Percentiles rank a stretch among this genome's conserved stretches.
Evolutionary conservation across 164 flowering plant species (phyloP).

Genomic region (Vitis riparia): DNA sequence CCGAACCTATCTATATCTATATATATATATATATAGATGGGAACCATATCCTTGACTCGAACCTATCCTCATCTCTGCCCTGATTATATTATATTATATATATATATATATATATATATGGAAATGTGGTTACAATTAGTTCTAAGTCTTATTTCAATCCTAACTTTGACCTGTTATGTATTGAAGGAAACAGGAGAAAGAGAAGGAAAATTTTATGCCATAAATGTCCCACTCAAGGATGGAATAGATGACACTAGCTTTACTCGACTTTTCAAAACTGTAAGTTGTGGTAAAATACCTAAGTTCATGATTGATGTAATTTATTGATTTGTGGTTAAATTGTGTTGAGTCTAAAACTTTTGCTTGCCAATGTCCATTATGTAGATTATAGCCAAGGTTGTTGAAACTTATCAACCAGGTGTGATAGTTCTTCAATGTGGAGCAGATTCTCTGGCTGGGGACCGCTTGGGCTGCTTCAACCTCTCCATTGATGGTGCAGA

Average conservation of each 20-base stretch:
- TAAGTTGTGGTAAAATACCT: constrained; percentile 34
- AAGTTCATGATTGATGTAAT: too few species aligned
- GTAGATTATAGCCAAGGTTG: constrained; percentile 93
- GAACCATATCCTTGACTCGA: too few species aligned
- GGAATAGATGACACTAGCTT: constrained; percentile 96
- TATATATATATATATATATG: too few species aligned
- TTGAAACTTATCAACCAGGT: constrained; percentile 87
- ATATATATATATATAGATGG: too few species aligned
- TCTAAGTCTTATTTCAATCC: background rate
- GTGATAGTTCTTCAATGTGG: constrained; percentile 98
- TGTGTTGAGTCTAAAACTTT: constrained; percentile 5
- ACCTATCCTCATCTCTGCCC: too few species aligned
- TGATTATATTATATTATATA: too few species aligned
- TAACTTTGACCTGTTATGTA: constrained; percentile 13
- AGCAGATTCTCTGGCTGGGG: constrained; percentile 98
- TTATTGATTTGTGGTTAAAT: background rate
- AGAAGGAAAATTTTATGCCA: constrained; percentile 96
- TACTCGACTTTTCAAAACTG: constrained; percentile 85
- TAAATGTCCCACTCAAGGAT: constrained; percentile 95
- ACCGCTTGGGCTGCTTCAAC: constrained; percentile 97
- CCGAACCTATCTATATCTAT: too few species aligned
- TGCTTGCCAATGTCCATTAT: constrained; percentile 10
- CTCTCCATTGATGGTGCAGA: constrained; percentile 96
- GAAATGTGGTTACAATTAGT: background rate
- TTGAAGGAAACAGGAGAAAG: constrained; percentile 92